Evolutionary conservation across 1,284 basidiomycete species (phyloP).

Genomic region (Sparassis latifolia): DNA sequence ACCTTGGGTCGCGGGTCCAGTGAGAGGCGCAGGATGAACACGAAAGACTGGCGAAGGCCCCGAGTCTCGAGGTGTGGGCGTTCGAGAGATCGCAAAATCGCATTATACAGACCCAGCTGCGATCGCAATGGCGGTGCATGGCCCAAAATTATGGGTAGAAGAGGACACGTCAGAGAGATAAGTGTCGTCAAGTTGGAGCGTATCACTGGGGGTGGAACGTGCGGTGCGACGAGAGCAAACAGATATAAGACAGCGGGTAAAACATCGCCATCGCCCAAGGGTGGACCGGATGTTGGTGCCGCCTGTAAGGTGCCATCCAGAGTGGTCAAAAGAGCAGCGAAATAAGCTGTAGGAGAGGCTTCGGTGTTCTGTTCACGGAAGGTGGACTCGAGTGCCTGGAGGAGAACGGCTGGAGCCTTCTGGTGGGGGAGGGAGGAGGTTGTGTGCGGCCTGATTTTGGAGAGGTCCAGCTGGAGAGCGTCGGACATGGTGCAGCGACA

Average conservation of each 20-base stretch:
- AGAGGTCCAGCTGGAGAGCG: slow-evolving; percentile 49
- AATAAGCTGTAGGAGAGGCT: slow-evolving; percentile 78
- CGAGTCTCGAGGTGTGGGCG: slow-evolving; percentile 62
- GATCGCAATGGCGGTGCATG: slow-evolving; percentile 72
- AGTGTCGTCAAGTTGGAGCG: slow-evolving; percentile 61
- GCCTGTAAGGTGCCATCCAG: slow-evolving; percentile 70
- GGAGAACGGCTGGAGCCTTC: slow-evolving; percentile 84
- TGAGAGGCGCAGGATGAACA: slow-evolving; percentile 74
- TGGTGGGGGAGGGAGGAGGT: slow-evolving; percentile 82
- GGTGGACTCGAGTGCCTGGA: slow-evolving; percentile 86
- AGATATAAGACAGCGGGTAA: slow-evolving; percentile 87
- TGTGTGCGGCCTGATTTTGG: slow-evolving; percentile 87
- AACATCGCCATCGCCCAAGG: slow-evolving; percentile 73
- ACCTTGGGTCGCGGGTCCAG: slow-evolving; percentile 93
- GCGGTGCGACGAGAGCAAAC: slow-evolving; percentile 73
- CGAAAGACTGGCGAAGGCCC: slow-evolving; percentile 71
- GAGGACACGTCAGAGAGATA: slow-evolving; percentile 66
- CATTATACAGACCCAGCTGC: slow-evolving; percentile 68
- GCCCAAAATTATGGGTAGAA: slow-evolving; percentile 61
- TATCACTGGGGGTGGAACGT: slow-evolving; percentile 71
- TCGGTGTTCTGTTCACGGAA: slow-evolving; percentile 75
- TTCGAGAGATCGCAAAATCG: slow-evolving; percentile 63
- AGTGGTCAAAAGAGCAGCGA: slow-evolving; percentile 78
- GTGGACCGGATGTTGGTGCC: slow-evolving; percentile 37
- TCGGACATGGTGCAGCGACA: slow-evolving; percentile 19